Percentiles rank a stretch among this genome's conserved stretches.
phyloP scores from a whole-genome alignment of 2,329 filamentous ascomycete genomes.

The Colletotrichum sp. region DNA sequence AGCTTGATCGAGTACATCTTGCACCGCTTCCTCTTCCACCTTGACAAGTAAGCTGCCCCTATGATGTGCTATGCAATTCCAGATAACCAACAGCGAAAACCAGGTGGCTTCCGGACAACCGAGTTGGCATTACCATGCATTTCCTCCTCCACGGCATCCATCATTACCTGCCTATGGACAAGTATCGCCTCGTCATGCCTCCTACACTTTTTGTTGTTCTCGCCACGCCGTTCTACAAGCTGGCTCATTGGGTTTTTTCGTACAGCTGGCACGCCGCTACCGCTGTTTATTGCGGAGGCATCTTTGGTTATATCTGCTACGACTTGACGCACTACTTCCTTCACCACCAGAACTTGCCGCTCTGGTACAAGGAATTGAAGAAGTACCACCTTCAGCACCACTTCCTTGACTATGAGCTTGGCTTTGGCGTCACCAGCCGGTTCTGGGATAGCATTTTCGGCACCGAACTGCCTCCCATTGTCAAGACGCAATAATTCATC shows the following conservation, averaged over 20 bases:
- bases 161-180: conserved; percentile 99
- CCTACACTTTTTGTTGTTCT: conserved; percentile 85
- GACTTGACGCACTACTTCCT: conserved; percentile 99
- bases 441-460: conserved; percentile 97
- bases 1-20: conserved; percentile 87
- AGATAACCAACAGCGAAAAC: conserved; percentile 31
- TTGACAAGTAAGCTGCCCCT: conserved; percentile 75
- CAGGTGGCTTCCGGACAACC: conserved; percentile 89
- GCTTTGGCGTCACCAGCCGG: conserved; percentile 93
- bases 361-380: conserved; percentile 91
- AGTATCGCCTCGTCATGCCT: conserved; percentile 95
- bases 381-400: conserved; percentile 98
- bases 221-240: conserved; percentile 88
- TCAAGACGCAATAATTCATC: conserved; percentile 38
- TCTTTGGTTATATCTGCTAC: conserved; percentile 96
- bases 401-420: conserved; percentile 97
- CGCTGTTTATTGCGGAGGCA: conserved; percentile 83
- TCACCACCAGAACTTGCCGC: conserved; percentile 89
- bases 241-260: conserved; percentile 82
- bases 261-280: conserved; percentile 85
- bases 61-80: not conserved
- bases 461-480: conserved; percentile 70
- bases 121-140: conserved; percentile 83
- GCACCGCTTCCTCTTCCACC: conserved; percentile 91
- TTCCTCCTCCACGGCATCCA: conserved; percentile 97